Base-by-base conservation (phyloP, 2,329 filamentous ascomycete genomes). In the Scedosporium apiospermum region DNA sequence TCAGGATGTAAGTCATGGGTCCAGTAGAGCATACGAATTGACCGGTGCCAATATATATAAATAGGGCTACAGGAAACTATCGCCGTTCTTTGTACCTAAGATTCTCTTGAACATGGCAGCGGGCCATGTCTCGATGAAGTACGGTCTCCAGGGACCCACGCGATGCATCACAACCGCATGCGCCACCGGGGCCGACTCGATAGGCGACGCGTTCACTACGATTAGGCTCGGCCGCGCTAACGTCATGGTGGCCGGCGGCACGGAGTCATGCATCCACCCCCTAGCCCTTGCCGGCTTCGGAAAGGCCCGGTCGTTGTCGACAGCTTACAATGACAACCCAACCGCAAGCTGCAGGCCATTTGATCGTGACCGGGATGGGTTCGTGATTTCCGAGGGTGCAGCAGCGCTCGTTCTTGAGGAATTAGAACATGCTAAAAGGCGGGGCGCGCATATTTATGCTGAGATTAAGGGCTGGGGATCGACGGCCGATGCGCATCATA, bases 211-310 rank as follows among this genome's bases (percentile, higher is more conserved):
- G 5, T 88, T 90, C n/a, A 86, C 93, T 18, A 91, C 97, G 72
- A 93, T 99, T 65, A 85, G 88, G n/a, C 88, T 87, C 70, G 93
- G 92, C 6, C 93, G 98, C 72, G 93, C 93, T 57, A 84, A 96
- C 73, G 88, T 98, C 62, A 98, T 99, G 92, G 77, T 99, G 7
- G 92, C 95, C n/a, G 95, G 95, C 51, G 93, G 93, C 30, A 86
- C 93, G 7, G 95, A 99, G 75, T 92, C 93, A 0, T 99, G 95
- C 73, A 93, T 99, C 63, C 93, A 99, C 71, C 95, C 95, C 9
- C 81, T 99, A 53, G 90, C 93, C 1, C 89, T 98, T 67, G 91
- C 93, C 6, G 95, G 93, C 6, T 99, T 99, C 70, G 89, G 91
- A 26, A 84, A 92, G 65, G 91, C 93, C 1, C 85, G 93, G 64